phyloP scores from a whole-genome alignment of 345 rosid genomes.

The Psidium guajava region DNA sequence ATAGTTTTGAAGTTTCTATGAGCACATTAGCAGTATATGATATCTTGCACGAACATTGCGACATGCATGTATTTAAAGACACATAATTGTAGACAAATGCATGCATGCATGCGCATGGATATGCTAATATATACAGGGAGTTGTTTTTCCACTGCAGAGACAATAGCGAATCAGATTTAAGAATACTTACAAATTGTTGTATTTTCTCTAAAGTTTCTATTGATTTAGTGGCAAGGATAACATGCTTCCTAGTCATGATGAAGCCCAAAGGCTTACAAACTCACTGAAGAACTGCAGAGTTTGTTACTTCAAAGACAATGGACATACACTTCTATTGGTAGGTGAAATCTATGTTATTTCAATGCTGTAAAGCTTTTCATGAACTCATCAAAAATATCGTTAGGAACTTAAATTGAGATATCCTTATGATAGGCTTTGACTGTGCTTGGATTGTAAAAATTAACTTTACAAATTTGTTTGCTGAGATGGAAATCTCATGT shows the following conservation, averaged over 20 bases:
- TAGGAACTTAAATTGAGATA: neutral
- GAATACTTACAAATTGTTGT: neutral
- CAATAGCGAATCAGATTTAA: neutral
- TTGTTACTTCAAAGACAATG: conserved; percentile 71
- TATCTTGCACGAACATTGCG: neutral
- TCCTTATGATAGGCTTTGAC: neutral
- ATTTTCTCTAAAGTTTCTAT: neutral
- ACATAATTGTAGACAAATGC: neutral
- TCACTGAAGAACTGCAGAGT: conserved; percentile 47
- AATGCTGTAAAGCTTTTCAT: neutral
- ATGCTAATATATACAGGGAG: neutral
- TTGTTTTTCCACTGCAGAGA: neutral
- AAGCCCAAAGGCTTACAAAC: conserved; percentile 43
- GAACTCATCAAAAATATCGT: neutral
- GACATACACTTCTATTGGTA: conserved; percentile 77
- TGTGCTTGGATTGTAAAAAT: neutral
- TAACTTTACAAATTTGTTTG: neutral
- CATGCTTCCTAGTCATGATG: conserved; percentile 73
- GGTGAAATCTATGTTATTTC: neutral
- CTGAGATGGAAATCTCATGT: neutral
- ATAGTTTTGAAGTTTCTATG: neutral
- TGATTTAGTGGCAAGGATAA: conserved; percentile 58
- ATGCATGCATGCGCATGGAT: neutral
- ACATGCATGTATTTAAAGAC: neutral
- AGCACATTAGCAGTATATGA: neutral